Conservation (phyloP, 306 rosid genomes). For the Trifolium pratense region DNA sequence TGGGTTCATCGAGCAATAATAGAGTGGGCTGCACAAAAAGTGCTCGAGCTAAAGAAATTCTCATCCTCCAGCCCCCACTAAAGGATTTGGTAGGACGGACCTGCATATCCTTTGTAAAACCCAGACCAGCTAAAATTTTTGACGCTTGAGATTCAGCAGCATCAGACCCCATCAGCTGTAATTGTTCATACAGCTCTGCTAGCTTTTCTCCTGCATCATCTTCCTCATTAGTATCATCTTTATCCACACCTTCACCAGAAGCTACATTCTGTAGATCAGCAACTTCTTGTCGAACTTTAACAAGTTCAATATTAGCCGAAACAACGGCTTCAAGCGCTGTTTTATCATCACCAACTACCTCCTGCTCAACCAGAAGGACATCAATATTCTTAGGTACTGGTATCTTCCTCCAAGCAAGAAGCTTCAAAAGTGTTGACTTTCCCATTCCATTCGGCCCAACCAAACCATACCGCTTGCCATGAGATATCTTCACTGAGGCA, state of each 20-base stretch:
- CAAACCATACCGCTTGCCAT: slow-evolving; percentile 72
- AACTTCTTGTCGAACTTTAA: slow-evolving; percentile 67
- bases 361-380: slow-evolving; percentile 83
- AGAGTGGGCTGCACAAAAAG: slow-evolving; percentile 80
- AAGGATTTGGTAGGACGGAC: slow-evolving; percentile 55
- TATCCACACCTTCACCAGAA: slow-evolving; percentile 33
- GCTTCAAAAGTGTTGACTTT: slow-evolving; percentile 78
- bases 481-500: slow-evolving; percentile 50
- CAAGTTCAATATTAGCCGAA: slow-evolving; percentile 76
- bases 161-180: slow-evolving; percentile 71
- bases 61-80: slow-evolving; percentile 84
- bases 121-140: slow-evolving; percentile 83
- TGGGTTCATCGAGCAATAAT: slow-evolving; percentile 72
- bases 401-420: slow-evolving; percentile 90
- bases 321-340: slow-evolving; percentile 72
- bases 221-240: slow-evolving; percentile 33
- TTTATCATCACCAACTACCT: slow-evolving; percentile 77
- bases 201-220: slow-evolving; percentile 70
- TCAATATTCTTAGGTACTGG: slow-evolving; percentile 84
- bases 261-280: slow-evolving; percentile 55
- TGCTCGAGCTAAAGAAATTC: slow-evolving; percentile 75
- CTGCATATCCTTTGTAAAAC: slow-evolving; percentile 80
- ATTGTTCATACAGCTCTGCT: slow-evolving; percentile 62
- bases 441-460: slow-evolving; percentile 80
- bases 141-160: slow-evolving; percentile 81